These are phyloP conservation scores for Pleurotus tuoliensis DNA, from an alignment of 768 basidiomycete species.

Conservation along the genomic window DNA sequence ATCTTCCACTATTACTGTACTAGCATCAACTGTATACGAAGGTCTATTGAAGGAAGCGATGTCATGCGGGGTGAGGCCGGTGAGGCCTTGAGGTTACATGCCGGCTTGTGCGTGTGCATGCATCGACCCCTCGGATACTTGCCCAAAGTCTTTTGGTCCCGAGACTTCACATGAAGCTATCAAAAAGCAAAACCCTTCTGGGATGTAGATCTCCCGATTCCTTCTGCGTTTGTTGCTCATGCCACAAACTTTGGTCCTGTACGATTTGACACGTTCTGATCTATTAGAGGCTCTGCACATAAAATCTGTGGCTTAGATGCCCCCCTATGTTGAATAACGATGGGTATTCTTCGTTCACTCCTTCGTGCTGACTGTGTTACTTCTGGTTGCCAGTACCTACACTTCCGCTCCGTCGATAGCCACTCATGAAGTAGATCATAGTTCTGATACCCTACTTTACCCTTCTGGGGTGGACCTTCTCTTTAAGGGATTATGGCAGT, in stretches of 20 bases:
- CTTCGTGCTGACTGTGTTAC: background rate
- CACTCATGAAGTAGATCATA: conserved; percentile 12
- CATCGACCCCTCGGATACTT: no score
- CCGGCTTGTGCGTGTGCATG: no score
- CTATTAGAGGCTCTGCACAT: background rate
- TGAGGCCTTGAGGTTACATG: no score
- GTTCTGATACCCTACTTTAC: conserved; percentile 1
- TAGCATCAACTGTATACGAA: background rate
- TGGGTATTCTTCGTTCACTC: background rate
- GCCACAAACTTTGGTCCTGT: background rate
- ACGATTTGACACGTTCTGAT: background rate
- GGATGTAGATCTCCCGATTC: background rate
- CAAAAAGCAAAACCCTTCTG: background rate
- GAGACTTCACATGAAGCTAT: no score
- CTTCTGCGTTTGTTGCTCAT: background rate
- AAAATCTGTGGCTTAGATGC: background rate
- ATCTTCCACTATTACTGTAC: background rate
- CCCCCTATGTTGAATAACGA: no score
- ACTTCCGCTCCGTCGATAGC: conserved; percentile 21
- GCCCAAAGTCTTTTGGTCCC: no score
- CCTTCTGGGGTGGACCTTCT: conserved; percentile 12
- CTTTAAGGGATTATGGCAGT: conserved; percentile 8
- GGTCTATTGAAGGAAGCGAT: background rate
- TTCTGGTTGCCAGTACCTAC: background rate
- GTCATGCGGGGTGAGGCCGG: background rate